Evolutionary conservation across 2,329 filamentous ascomycete species (phyloP).

Genomic region (Pseudogymnoascus sp.): DNA sequence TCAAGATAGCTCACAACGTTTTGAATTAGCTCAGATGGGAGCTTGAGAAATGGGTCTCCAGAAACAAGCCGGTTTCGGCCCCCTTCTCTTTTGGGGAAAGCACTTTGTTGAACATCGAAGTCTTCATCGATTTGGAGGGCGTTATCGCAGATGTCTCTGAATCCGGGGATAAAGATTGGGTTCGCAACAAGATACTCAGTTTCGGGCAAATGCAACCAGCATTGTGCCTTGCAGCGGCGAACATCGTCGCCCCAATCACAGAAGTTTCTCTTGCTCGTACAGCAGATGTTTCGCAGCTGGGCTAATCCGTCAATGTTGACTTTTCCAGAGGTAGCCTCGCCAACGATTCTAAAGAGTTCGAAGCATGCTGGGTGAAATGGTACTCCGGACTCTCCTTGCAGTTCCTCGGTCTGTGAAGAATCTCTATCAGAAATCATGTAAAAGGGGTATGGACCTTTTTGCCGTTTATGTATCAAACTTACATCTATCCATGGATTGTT

Average conservation of each 20-base stretch:
- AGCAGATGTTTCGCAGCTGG: not conserved
- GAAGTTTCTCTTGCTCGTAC: not conserved
- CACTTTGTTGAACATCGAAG: not conserved
- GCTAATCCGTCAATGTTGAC: conserved; percentile 14
- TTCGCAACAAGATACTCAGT: conserved; percentile 22
- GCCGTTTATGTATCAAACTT: not conserved
- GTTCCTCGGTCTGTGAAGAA: not conserved
- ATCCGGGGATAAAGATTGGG: conserved; percentile 20
- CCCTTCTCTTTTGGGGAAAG: not conserved
- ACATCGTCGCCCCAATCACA: not conserved
- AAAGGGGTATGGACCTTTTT: not conserved
- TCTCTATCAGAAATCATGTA: not conserved
- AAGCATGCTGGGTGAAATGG: conserved; percentile 19
- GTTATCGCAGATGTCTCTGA: conserved; percentile 15
- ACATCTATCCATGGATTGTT: not conserved
- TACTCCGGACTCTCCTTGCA: conserved; percentile 14
- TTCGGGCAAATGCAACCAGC: conserved; percentile 16
- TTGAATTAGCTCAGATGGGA: conserved; percentile 20
- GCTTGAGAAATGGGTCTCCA: conserved; percentile 16
- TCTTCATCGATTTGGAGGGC: not conserved
- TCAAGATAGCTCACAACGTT: conserved; percentile 17
- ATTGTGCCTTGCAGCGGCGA: not conserved
- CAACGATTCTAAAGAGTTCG: conserved; percentile 15
- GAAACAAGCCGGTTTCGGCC: not conserved
- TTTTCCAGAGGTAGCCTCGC: not conserved